A percentile compares a stretch with the other conserved stretches of the same genome.
phyloP scores from a whole-genome alignment of 164 flowering plant species.

The Liriodendron chinense region DNA sequence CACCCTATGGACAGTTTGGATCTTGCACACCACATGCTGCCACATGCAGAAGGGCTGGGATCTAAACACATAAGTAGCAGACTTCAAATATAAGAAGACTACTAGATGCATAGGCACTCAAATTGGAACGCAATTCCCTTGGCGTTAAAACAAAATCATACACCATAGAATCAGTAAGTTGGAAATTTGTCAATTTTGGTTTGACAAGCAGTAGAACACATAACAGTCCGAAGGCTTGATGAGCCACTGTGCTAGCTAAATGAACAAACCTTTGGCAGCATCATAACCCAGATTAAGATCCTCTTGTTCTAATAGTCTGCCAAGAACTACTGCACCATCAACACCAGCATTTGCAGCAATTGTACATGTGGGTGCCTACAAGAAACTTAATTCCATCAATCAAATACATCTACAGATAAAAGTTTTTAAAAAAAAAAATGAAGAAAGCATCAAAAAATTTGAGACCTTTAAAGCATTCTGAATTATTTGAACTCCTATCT shows the following conservation, averaged over 20 bases:
- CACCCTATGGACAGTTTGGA: no score
- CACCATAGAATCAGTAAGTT: no score
- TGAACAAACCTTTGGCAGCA: constrained; percentile 75
- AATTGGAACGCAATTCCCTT: no score
- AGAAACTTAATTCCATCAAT: constrained; percentile 6
- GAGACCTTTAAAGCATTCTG: constrained; percentile 79
- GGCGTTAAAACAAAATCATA: no score
- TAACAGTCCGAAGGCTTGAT: background rate
- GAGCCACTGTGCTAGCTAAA: background rate
- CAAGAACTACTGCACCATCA: constrained; percentile 63
- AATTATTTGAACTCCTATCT: constrained; percentile 68
- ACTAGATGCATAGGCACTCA: no score
- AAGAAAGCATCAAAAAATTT: background rate
- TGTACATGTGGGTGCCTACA: constrained; percentile 66
- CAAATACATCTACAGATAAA: constrained; percentile 1
- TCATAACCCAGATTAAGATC: constrained; percentile 70
- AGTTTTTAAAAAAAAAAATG: no score
- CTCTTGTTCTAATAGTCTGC: constrained; percentile 80
- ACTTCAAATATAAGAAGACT: no score
- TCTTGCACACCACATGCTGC: no score
- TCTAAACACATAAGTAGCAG: no score
- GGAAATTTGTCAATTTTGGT: no score
- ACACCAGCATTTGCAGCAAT: constrained; percentile 86
- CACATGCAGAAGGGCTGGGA: no score
- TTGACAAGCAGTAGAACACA: no score